These are phyloP conservation scores for Boletus semigastroideus DNA, from an alignment of 1,284 basidiomycete genomes.

Conservation along the genomic window DNA sequence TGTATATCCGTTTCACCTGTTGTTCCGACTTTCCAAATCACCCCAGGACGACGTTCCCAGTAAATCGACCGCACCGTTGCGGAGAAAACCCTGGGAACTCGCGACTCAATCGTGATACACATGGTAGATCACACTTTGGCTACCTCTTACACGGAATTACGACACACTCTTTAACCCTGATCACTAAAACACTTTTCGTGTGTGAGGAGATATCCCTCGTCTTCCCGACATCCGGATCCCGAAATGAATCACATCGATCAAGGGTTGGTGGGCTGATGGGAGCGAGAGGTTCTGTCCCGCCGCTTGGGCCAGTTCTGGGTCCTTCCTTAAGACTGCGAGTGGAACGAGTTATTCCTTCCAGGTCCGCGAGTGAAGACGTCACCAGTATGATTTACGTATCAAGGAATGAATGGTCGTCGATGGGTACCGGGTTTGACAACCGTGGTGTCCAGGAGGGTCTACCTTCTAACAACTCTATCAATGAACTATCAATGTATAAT, in stretches of 20 bases:
- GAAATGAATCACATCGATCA: constrained; percentile 9
- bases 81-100: constrained; percentile 66
- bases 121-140: constrained; percentile 13
- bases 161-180: constrained; percentile 9
- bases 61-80: constrained; percentile 44
- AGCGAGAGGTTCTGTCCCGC: constrained; percentile 2
- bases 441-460: constrained; percentile 9
- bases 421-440: constrained; percentile 1
- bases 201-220: constrained; percentile 15
- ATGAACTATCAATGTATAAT: constrained; percentile 5
- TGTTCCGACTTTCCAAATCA: constrained; percentile 3
- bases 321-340: not conserved
- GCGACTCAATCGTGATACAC: constrained; percentile 16
- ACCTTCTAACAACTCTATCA: constrained; percentile 9
- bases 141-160: constrained; percentile 18
- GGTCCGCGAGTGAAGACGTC: not conserved
- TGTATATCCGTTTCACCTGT: constrained; percentile 3
- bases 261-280: constrained; percentile 2
- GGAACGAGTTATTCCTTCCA: not conserved
- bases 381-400: constrained; percentile 7
- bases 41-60: constrained; percentile 53
- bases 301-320: not conserved
- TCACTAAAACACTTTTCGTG: constrained; percentile 3
- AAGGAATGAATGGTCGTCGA: not conserved
- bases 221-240: constrained; percentile 4